These are phyloP conservation scores for Populus nigra DNA, from an alignment of 345 rosid genomes.

Conservation along the genomic window DNA sequence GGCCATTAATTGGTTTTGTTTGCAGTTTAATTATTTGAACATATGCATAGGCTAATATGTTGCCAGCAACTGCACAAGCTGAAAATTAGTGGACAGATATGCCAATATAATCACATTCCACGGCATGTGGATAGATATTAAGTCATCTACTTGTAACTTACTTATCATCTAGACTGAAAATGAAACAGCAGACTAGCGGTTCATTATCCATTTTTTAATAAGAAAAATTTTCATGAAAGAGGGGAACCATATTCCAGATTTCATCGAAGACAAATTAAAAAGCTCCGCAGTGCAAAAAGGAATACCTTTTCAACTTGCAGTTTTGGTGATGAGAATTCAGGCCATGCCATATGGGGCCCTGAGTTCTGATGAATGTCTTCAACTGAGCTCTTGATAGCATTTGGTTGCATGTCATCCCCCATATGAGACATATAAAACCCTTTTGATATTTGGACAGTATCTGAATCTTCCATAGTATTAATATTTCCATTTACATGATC, in stretches of 20 bases:
- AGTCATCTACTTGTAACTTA: not conserved
- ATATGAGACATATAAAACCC: slow-evolving; percentile 30
- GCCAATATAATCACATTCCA: not conserved
- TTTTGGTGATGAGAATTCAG: slow-evolving; percentile 33
- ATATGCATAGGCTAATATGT: not conserved
- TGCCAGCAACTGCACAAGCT: not conserved
- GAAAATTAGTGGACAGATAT: not conserved
- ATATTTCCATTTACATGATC: slow-evolving; percentile 16
- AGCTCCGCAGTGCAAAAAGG: slow-evolving; percentile 7
- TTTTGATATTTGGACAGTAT: slow-evolving; percentile 20
- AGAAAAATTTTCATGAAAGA: too few relatives aligned
- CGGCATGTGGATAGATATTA: not conserved
- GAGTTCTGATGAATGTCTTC: slow-evolving; percentile 23
- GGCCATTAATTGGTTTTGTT: not conserved
- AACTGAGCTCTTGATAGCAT: slow-evolving; percentile 23
- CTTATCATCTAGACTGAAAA: not conserved
- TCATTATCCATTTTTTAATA: not conserved
- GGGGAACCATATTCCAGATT: not conserved
- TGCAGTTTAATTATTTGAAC: not conserved
- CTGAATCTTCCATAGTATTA: slow-evolving; percentile 7
- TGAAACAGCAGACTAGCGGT: not conserved
- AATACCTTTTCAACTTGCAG: slow-evolving; percentile 52
- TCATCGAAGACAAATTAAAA: not conserved
- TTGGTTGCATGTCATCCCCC: slow-evolving; percentile 23
- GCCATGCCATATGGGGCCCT: slow-evolving; percentile 32